Evolutionary conservation across 805 yeast species (phyloP), one percentile per base, ranked within the genome.

Genomic region (Candida manassasensis): DNA sequence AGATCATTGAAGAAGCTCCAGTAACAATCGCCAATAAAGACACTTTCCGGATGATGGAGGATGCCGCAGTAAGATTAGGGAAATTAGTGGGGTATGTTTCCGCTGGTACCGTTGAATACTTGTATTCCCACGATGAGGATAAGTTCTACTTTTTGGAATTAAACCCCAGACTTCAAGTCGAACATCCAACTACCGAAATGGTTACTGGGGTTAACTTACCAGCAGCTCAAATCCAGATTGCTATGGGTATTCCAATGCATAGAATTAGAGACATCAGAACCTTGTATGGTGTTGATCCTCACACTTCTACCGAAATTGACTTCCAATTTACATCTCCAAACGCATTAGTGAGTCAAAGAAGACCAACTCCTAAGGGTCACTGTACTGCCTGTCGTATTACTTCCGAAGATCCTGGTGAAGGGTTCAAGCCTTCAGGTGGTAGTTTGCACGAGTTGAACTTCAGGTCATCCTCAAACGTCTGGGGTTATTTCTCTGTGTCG

Each of bases 141-240:
- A 87, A 89, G 59, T 93, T 90, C 60, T 93, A 89, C 73, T 93
- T 93, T 64, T 73, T 93, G 59, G 99, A 93, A 69, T 76, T 93
- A 60, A 93, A 93, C 62, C 98, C 99, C 53, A 85, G 99, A 74
- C 75, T 93, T 61, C 99, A 93, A 73, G 99, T 93, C 41, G 99
- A 93, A 75, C 99, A 93, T 74, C 99, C 99, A 54, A 93, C 98
- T 29, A 93, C 98, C 27, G 99, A 93, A 70, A 93, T 93, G 99
- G 98, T 88, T 38, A 83, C 95, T 16, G 98, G 98, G 47, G 97
- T 93, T 36, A 94, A 93, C 58, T 74, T 93, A 59, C 99, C 99
- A 19, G 95, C 97, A 39, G 96, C 99, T 25, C 98, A 93, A 69
- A 77, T 93, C 48, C 98, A 93, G 69, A 86, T 93, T 64, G 97